These are phyloP conservation scores for Dittrichia graveolens DNA, from an alignment of 129 eudicot genomes.

Conservation along the genomic window DNA sequence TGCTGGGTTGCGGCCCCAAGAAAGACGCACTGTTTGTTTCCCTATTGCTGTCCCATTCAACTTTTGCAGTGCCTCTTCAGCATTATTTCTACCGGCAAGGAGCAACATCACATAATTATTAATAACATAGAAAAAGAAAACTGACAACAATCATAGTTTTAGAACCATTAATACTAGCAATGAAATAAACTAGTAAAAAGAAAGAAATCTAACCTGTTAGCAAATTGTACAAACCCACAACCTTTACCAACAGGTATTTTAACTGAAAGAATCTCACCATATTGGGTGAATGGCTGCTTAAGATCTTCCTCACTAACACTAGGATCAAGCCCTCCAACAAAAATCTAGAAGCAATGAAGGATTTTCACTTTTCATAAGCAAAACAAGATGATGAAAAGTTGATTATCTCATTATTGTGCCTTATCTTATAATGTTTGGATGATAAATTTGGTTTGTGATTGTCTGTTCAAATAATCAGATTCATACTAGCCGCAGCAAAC, in stretches of 20 bases:
- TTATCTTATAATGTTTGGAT: too few relatives aligned
- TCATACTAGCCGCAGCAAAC: too few relatives aligned
- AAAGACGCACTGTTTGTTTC: constrained; percentile 74
- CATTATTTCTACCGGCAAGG: constrained; percentile 46
- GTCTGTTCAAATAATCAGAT: too few relatives aligned
- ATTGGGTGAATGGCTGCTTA: constrained; percentile 62
- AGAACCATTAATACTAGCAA: background rate
- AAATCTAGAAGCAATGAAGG: constrained; percentile 47
- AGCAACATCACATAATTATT: background rate
- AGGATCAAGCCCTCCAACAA: constrained; percentile 80
- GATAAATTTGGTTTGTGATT: too few relatives aligned
- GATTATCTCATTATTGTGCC: too few relatives aligned
- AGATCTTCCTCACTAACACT: constrained; percentile 74
- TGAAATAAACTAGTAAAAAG: background rate
- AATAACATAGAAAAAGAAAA: too few relatives aligned
- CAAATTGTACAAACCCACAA: constrained; percentile 80
- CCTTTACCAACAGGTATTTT: constrained; percentile 74
- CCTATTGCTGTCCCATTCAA: constrained; percentile 68
- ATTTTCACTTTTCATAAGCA: constrained; percentile 14
- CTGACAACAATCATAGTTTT: too few relatives aligned
- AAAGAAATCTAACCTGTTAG: constrained; percentile 50
- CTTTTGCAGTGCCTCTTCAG: constrained; percentile 72
- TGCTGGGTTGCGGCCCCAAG: constrained; percentile 85
- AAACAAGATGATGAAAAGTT: background rate
- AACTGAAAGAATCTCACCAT: constrained; percentile 70